Base-by-base conservation (phyloP, 169 alveolate species). In the Perkinsus olseni region DNA sequence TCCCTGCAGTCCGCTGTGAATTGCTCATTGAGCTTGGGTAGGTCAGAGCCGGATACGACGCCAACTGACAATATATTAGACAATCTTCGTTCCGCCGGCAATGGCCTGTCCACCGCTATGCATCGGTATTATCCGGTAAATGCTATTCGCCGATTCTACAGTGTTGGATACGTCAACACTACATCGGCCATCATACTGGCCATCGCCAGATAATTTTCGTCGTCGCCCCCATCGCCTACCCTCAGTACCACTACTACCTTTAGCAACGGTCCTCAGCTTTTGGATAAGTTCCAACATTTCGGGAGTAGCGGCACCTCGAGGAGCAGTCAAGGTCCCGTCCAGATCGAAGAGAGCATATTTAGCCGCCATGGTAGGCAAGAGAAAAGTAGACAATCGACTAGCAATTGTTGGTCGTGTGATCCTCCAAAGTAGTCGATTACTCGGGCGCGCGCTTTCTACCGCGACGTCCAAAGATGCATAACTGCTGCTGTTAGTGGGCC, bases 311-410 rank as follows among this genome's bases (percentile, higher is more conserved):
- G 82, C 82, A 13, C 82, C 82, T 92, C 98, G 94, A 0, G 98
- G 94, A 31, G 95, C 95, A 10, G 99, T 97, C 10, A 98, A 94
- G 38, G 99, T 98, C 50, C 98, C 98, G 95, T 98, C 99, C 38
- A 98, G 95, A 92, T 98, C 99, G 93, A 98, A 98, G 38, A 95
- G 74, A 39, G 82, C 82, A 24, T 62, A 62, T 62, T 62, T 62
- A 4, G 17, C 82, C 36, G 82, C 1, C 82, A 62, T 62, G 82
- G 8, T 62, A 28, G 37, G 28, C 34, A 13, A 24, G 36, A 62
- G 37, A 62, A 24, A 40, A 40, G 50, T 40, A 40, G 50, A 40
- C 50, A 40, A 11, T 40, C 50, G 50, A 40, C 11, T 62, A 24
- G 31, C 24, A 45, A 6, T 45, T 45, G 62, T 17, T 45, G 17